Percentiles rank a stretch among this genome's conserved stretches.
Evolutionary conservation across 257 asterid species (phyloP).

Genomic region (Primulina eburnea): DNA sequence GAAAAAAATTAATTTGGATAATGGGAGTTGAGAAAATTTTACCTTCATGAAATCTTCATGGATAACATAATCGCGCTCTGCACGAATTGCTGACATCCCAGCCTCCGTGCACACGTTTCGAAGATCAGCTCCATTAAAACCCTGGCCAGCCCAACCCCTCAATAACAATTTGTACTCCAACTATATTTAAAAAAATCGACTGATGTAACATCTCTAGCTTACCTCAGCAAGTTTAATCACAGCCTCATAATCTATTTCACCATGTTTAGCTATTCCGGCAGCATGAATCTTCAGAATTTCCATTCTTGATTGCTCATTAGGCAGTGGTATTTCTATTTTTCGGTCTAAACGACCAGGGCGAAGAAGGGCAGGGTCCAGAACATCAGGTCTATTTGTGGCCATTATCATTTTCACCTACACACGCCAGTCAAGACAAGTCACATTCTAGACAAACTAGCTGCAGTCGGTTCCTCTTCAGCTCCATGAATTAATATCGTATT

Average conservation of each 20-base stretch:
- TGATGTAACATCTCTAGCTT: slow-evolving; percentile 21
- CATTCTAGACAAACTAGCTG: slow-evolving; percentile 2
- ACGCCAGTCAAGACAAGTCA: slow-evolving; percentile 16
- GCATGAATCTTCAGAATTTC: slow-evolving; percentile 94
- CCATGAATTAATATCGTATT: neutral
- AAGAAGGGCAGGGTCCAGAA: slow-evolving; percentile 95
- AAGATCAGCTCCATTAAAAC: slow-evolving; percentile 94
- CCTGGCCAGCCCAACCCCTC: slow-evolving; percentile 40
- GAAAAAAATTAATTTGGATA: neutral
- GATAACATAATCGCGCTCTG: slow-evolving; percentile 93
- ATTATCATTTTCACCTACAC: slow-evolving; percentile 91
- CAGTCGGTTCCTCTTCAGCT: neutral
- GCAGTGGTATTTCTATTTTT: slow-evolving; percentile 92
- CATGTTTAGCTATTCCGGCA: slow-evolving; percentile 92
- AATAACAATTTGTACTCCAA: neutral
- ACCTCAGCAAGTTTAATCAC: slow-evolving; percentile 97
- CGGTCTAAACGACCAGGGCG: slow-evolving; percentile 95
- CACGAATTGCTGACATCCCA: slow-evolving; percentile 93
- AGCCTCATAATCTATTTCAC: slow-evolving; percentile 96
- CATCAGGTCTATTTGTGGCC: slow-evolving; percentile 98
- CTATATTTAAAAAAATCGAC: neutral
- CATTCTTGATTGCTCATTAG: slow-evolving; percentile 92
- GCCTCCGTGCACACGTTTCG: slow-evolving; percentile 98
- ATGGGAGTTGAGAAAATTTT: slow-evolving; percentile 3
- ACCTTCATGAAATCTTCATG: slow-evolving; percentile 99